Base-by-base conservation (phyloP, 2,329 filamentous ascomycete genomes). In the Mycosphaerella sp. region DNA sequence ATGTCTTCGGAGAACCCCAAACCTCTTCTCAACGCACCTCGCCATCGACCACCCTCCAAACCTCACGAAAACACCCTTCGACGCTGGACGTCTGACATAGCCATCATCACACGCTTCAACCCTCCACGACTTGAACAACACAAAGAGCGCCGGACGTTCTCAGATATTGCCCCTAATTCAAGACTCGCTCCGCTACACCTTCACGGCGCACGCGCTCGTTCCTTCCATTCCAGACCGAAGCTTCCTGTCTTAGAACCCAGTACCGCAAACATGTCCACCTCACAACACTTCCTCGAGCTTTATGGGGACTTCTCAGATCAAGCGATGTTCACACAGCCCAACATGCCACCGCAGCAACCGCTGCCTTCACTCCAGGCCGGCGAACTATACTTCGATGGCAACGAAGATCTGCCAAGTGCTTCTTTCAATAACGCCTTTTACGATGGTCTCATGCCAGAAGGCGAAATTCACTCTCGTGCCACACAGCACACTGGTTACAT, bases 201-300 rank as follows among this genome's bases (percentile, higher is more conserved):
- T 34, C 40, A 43, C 21, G 14, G 32, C 48, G 48, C 48, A 45
- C 34, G 48, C 42, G 48, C 41, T 45, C 42, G 48, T 11, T 21
- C 29, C n/a, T 45, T 41, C 17, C 42, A 21, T 39, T 36, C 17
- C n/a, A 38, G 32, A 45, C 48, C 40, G 40, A 51, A 51, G 36
- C 42, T 51, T 10, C 38, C 48, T 41, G 34, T 36, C 11, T 34
- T 51, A 11, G 48, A 51, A 40, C 48, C 48, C 32, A 45, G 6
- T 8, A 34, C 48, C 36, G 8, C 41, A 10, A 40, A 36, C n/a
- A 36, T 21, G 31, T 45, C 39, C 29, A 21, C 26, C 34, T 3
- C 17, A 2, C 42, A 51, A 12, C 3, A 34, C 4, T 32, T 36
- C 41, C 12, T n/a, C 9, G 17, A 26, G 10, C 8, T 44, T 26